A percentile compares a stretch with the other conserved stretches of the same genome.
These are phyloP conservation scores for Pelargonium citronellum DNA, from an alignment of 441 rosid genomes.

Conservation along the genomic window DNA sequence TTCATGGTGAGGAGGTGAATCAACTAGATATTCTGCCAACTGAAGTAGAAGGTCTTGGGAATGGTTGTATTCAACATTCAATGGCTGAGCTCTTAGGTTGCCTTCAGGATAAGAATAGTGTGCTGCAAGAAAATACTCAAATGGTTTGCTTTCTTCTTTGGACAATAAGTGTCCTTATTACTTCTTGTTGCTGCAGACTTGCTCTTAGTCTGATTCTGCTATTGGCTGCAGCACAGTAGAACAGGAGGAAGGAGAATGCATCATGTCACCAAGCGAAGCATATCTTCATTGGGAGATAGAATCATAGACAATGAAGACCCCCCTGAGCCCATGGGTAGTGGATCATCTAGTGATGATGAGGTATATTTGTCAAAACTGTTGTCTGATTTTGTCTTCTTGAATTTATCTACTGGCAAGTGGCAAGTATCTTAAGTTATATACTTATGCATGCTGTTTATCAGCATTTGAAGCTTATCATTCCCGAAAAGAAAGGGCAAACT, in stretches of 20 bases:
- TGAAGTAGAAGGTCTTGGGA: constrained; percentile 25
- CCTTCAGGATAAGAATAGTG: constrained; percentile 39
- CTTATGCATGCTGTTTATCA: constrained; percentile 38
- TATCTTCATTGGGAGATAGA: constrained; percentile 32
- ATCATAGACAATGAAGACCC: constrained; percentile 38
- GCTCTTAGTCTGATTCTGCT: constrained; percentile 22
- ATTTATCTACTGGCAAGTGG: constrained; percentile 12
- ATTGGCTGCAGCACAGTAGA: constrained; percentile 38
- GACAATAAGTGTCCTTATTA: constrained; percentile 10
- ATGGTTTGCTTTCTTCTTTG: constrained; percentile 34
- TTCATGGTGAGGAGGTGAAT: constrained; percentile 26
- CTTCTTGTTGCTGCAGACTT: not conserved
- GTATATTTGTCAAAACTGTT: constrained; percentile 31
- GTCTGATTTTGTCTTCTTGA: constrained; percentile 13
- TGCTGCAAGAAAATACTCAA: constrained; percentile 30
- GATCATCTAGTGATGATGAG: constrained; percentile 60
- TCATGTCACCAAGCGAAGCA: constrained; percentile 30
- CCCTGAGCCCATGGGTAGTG: constrained; percentile 41
- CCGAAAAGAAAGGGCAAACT: constrained; percentile 48
- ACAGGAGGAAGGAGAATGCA: constrained; percentile 32
- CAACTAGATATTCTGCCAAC: constrained; percentile 23
- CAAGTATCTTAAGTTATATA: constrained; percentile 8
- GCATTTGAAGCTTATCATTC: constrained; percentile 27
- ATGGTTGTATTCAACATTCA: constrained; percentile 31
- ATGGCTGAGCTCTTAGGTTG: constrained; percentile 47